Conservation (phyloP, 2,329 filamentous ascomycete genomes). For the Penicillium sp. region DNA sequence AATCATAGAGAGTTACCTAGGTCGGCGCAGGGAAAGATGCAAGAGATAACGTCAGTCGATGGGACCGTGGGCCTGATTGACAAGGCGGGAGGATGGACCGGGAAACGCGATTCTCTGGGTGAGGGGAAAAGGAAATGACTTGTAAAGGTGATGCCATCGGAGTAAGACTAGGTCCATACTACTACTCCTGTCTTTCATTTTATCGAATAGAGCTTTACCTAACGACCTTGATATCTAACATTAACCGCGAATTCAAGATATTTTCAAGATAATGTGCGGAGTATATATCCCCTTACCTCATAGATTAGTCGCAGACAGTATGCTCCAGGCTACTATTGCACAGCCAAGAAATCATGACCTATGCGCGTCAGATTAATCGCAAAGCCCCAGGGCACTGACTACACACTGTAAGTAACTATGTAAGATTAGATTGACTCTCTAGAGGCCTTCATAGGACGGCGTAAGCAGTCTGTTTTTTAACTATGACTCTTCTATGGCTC, state of each 20-base stretch:
- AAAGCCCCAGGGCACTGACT: not conserved
- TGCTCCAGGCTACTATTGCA: not conserved
- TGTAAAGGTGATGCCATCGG: constrained; percentile 7
- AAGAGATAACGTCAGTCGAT: constrained; percentile 3
- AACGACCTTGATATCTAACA: not conserved
- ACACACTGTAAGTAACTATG: not conserved
- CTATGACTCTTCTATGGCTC: not conserved
- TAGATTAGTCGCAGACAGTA: too few species aligned
- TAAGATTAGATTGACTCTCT: not conserved
- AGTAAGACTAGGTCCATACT: not conserved
- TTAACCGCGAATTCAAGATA: not conserved
- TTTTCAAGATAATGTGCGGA: not conserved
- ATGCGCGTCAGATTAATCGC: not conserved
- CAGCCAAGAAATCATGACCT: not conserved
- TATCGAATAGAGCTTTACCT: too few species aligned
- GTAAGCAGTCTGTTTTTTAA: not conserved
- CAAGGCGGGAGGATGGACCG: not conserved
- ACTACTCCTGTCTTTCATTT: not conserved
- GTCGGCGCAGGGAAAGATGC: not conserved
- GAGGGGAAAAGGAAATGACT: not conserved
- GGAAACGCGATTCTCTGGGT: not conserved
- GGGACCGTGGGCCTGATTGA: constrained; percentile 2
- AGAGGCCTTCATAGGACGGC: not conserved
- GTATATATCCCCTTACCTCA: not conserved
- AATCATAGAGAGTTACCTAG: not conserved